phyloP scores from a whole-genome alignment of 176 grass and related monocot species.

The Rhynchospora tenuis region DNA sequence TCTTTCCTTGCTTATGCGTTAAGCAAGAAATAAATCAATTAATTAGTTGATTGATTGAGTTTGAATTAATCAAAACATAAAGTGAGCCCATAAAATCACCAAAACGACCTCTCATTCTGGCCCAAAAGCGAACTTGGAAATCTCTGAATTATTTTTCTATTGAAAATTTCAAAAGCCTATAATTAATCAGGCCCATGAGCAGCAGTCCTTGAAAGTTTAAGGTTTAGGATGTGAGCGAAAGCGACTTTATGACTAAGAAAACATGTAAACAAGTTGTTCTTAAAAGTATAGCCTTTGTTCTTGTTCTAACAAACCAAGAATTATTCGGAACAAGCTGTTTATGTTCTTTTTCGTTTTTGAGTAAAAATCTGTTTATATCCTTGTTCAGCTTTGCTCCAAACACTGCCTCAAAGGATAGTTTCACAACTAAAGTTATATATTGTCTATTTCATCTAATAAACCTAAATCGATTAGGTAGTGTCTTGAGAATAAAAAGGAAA shows the following conservation, averaged over 20 bases:
- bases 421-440: neutral
- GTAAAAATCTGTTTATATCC: too few relatives aligned
- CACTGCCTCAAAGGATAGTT: too few relatives aligned
- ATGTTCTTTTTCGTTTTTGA: too few relatives aligned
- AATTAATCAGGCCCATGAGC: neutral
- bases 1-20: neutral
- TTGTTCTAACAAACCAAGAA: too few relatives aligned
- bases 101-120: neutral
- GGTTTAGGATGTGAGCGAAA: too few relatives aligned
- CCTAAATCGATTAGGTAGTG: neutral
- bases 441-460: neutral
- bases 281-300: too few relatives aligned
- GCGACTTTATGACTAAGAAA: too few relatives aligned
- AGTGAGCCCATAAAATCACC: neutral
- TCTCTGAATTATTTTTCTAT: neutral
- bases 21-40: conserved; percentile 9
- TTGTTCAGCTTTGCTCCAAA: too few relatives aligned
- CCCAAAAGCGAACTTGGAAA: neutral
- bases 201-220: neutral
- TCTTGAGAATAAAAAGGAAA: neutral
- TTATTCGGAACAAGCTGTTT: too few relatives aligned
- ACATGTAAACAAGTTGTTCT: too few relatives aligned
- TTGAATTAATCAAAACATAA: neutral
- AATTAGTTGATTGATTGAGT: neutral
- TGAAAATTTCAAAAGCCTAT: neutral